phyloP scores from a whole-genome alignment of 768 basidiomycete genomes.

The Podaxis sp. region DNA sequence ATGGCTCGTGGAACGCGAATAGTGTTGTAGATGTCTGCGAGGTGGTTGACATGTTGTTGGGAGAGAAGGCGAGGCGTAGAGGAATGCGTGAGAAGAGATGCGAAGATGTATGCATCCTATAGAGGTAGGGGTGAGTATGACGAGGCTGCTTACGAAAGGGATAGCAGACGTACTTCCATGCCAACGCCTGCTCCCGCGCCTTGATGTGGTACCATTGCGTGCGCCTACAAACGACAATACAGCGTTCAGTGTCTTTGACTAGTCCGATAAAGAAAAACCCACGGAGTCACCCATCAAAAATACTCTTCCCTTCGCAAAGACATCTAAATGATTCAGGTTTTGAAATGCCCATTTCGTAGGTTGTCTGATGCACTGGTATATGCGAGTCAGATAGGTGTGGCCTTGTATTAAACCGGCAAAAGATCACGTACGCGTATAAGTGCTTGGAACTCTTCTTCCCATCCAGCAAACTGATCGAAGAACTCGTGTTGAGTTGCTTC shows the following conservation, averaged over 20 bases:
- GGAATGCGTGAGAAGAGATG: slow-evolving; percentile 23
- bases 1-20: slow-evolving; percentile 28
- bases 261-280: neutral
- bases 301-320: slow-evolving; percentile 20
- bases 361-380: slow-evolving; percentile 19
- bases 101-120: slow-evolving; percentile 40
- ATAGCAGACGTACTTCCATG: slow-evolving; percentile 34
- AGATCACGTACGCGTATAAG: slow-evolving; percentile 18
- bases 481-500: slow-evolving; percentile 18
- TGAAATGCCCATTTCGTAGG: slow-evolving; percentile 25
- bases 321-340: slow-evolving; percentile 17
- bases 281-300: slow-evolving; percentile 26
- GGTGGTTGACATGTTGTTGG: slow-evolving; percentile 20
- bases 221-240: slow-evolving; percentile 27
- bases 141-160: neutral
- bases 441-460: slow-evolving; percentile 19
- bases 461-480: slow-evolving; percentile 13
- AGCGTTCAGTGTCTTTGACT: neutral
- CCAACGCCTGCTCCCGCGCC: slow-evolving; percentile 51
- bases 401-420: neutral
- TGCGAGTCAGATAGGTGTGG: neutral
- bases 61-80: slow-evolving; percentile 9
- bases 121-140: neutral
- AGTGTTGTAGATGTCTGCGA: slow-evolving; percentile 28
- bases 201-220: slow-evolving; percentile 48